These are phyloP conservation scores for Quercus phellos DNA, from an alignment of 331 rosid species.

Conservation along the genomic window DNA sequence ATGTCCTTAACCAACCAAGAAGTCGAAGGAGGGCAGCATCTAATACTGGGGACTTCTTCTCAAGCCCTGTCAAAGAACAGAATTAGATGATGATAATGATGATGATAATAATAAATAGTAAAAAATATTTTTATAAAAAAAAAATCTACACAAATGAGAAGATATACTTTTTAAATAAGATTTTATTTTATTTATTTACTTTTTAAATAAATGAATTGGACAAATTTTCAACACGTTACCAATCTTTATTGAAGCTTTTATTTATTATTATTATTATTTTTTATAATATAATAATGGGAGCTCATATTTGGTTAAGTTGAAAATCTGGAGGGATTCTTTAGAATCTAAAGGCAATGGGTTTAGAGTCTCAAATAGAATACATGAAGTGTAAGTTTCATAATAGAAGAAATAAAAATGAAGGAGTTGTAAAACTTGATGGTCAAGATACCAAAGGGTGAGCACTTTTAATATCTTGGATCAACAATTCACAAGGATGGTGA, in stretches of 20 bases:
- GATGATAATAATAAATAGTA: no score
- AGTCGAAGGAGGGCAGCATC: constrained; percentile 67
- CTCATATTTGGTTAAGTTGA: no score
- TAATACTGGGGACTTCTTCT: constrained; percentile 75
- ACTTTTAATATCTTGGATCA: neutral
- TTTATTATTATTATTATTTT: neutral
- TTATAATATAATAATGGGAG: no score
- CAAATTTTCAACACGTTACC: neutral
- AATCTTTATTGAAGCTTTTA: neutral
- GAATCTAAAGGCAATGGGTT: no score
- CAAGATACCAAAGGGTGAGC: no score
- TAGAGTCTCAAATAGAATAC: no score
- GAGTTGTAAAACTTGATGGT: no score
- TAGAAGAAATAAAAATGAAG: no score
- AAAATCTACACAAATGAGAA: neutral
- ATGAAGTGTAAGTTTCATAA: no score
- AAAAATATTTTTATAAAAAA: neutral
- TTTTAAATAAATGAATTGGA: neutral
- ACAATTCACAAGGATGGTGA: neutral
- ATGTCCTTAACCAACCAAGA: constrained; percentile 80
- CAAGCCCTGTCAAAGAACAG: constrained; percentile 51
- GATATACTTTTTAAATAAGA: neutral
- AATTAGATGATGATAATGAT: no score
- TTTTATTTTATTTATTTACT: neutral
- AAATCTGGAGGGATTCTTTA: no score